Conservation (phyloP, 1,284 basidiomycete species). For the Pseudozyma hubeiensis region DNA sequence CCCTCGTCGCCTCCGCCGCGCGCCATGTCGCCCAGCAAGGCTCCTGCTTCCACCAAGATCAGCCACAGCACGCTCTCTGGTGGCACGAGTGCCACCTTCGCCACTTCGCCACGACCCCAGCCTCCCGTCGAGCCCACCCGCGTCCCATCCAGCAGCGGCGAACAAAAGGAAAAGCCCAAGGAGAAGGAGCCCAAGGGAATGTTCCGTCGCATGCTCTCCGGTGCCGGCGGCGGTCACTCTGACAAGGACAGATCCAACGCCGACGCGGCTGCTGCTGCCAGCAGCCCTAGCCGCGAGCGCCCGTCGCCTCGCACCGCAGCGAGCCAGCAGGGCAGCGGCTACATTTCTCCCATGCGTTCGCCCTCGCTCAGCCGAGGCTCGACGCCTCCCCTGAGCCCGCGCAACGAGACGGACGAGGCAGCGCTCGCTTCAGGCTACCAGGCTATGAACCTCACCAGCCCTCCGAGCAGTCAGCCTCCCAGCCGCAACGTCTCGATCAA, state of each 20-base stretch:
- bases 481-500: constrained; percentile 61
- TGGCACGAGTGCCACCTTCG: constrained; percentile 16
- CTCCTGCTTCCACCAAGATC: constrained; percentile 45
- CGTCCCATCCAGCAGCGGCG: constrained; percentile 18
- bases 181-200: constrained; percentile 61
- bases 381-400: constrained; percentile 54
- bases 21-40: constrained; percentile 58
- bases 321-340: constrained; percentile 41
- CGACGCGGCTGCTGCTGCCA: constrained; percentile 4
- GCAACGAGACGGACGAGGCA: constrained; percentile 49
- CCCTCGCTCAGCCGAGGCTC: constrained; percentile 46
- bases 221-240: constrained; percentile 26
- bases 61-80: constrained; percentile 41
- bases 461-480: constrained; percentile 49
- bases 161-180: constrained; percentile 48
- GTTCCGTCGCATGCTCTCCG: constrained; percentile 64
- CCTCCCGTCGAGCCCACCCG: constrained; percentile 18
- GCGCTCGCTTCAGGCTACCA: constrained; percentile 45
- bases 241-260: constrained; percentile 35
- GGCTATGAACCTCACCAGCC: constrained; percentile 51
- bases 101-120: constrained; percentile 13
- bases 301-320: constrained; percentile 30
- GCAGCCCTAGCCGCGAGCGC: constrained; percentile 38
- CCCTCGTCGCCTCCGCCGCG: constrained; percentile 55
- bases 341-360: constrained; percentile 49